Conservation (phyloP, 1,284 basidiomycete species). For the Sporisorium scitamineum region DNA sequence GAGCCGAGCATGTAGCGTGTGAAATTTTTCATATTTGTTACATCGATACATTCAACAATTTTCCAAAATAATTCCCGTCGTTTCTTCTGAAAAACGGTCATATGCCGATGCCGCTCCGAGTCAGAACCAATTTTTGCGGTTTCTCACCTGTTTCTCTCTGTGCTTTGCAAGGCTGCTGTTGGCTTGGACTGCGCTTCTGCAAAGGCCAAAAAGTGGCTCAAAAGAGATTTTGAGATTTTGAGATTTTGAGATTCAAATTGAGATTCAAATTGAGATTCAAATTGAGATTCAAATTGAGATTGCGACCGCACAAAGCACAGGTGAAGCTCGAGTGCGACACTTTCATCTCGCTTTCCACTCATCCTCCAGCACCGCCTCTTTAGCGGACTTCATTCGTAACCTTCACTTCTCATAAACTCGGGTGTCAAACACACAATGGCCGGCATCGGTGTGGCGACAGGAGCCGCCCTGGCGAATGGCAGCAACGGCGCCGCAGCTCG, state of each 20-base stretch:
- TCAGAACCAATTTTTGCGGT: no score
- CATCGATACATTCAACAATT: neutral
- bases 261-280: no score
- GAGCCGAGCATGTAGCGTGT: conserved; percentile 1
- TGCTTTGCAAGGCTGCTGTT: no score
- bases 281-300: no score
- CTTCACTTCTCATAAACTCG: no score
- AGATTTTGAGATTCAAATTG: no score
- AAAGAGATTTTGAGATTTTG: no score
- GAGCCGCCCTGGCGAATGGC: conserved; percentile 29
- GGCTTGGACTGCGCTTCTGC: no score
- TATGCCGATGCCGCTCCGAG: neutral
- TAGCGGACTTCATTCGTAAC: no score
- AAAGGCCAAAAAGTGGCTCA: no score
- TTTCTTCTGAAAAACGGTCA: conserved; percentile 8
- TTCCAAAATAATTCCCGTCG: neutral
- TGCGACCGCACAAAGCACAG: neutral
- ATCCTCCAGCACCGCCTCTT: neutral
- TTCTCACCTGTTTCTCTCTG: no score
- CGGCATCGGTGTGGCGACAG: conserved; percentile 40
- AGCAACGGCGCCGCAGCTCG: neutral
- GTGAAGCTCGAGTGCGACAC: no score
- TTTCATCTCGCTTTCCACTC: neutral
- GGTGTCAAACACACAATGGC: conserved; percentile 22
- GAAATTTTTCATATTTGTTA: neutral